Conservation (phyloP, 352 stramenopile genomes). For the Pythium biforme region DNA sequence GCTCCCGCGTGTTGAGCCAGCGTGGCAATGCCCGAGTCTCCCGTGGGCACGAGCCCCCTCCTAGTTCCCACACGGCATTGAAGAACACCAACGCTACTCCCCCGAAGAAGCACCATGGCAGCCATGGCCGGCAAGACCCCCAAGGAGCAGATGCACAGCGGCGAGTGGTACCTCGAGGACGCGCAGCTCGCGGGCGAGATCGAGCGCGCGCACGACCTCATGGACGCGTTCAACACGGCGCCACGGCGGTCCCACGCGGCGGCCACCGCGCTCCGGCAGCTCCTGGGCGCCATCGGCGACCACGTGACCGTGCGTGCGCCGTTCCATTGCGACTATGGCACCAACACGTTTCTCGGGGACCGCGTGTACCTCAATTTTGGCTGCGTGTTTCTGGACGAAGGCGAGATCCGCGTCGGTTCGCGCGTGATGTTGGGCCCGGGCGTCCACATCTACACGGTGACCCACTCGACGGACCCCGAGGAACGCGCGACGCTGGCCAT, state of each 20-base stretch:
- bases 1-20: no score
- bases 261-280: constrained; percentile 28
- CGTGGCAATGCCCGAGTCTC: no score
- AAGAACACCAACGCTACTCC: no score
- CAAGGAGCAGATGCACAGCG: constrained; percentile 57
- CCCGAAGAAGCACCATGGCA: constrained; percentile 16
- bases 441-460: constrained; percentile 81
- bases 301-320: constrained; percentile 65
- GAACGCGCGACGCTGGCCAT: constrained; percentile 46
- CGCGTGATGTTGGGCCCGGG: constrained; percentile 69
- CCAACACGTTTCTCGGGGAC: constrained; percentile 70
- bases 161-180: constrained; percentile 52
- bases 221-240: constrained; percentile 44
- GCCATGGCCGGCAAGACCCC: constrained; percentile 25
- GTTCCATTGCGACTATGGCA: constrained; percentile 90
- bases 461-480: constrained; percentile 63
- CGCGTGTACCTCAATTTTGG: constrained; percentile 89
- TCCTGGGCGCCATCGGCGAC: constrained; percentile 45
- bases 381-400: constrained; percentile 84
- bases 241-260: constrained; percentile 23
- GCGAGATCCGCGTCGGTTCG: constrained; percentile 72
- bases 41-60: no score
- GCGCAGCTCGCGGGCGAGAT: constrained; percentile 27
- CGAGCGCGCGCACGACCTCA: constrained; percentile 29
- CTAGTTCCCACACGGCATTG: no score